A percentile compares a stretch with the other conserved stretches of the same genome.
Evolutionary conservation across 257 asterid genomes (phyloP).

Genomic region (Apocynum venetum): DNA sequence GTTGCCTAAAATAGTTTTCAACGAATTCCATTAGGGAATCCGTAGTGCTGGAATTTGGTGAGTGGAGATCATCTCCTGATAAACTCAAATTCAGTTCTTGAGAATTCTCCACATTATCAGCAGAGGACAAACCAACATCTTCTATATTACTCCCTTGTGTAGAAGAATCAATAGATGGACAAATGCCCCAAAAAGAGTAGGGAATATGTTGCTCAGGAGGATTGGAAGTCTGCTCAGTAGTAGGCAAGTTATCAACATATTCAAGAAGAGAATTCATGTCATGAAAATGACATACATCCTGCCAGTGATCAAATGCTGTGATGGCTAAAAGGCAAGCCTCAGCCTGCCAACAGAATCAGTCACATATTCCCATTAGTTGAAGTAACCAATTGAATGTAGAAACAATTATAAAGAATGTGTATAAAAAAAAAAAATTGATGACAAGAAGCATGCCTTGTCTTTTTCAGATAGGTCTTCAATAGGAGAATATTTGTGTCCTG

Average conservation of each 20-base stretch:
- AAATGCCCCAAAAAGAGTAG: not conserved
- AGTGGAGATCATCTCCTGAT: not conserved
- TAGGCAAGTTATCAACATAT: not conserved
- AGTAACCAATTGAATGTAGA: not conserved
- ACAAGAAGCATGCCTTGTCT: slow-evolving; percentile 14
- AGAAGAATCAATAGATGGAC: not conserved
- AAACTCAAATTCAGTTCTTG: not conserved
- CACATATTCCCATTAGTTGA: not conserved
- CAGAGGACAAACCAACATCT: not conserved
- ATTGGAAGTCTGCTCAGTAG: not conserved
- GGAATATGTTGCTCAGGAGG: not conserved
- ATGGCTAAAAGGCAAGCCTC: slow-evolving; percentile 5
- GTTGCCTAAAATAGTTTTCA: slow-evolving; percentile 4
- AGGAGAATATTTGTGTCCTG: not conserved
- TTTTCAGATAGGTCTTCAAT: slow-evolving; percentile 3
- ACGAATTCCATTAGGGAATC: not conserved
- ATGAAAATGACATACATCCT: not conserved
- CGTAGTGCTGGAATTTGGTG: not conserved
- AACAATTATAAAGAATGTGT: not conserved
- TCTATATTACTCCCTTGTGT: not conserved
- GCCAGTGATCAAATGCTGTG: slow-evolving; percentile 9
- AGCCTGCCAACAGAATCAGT: slow-evolving; percentile 13
- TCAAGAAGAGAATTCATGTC: not conserved
- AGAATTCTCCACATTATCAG: not conserved
- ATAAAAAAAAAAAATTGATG: not conserved